Base-by-base conservation (phyloP, 345 rosid species). In the Heritiera fomes region DNA sequence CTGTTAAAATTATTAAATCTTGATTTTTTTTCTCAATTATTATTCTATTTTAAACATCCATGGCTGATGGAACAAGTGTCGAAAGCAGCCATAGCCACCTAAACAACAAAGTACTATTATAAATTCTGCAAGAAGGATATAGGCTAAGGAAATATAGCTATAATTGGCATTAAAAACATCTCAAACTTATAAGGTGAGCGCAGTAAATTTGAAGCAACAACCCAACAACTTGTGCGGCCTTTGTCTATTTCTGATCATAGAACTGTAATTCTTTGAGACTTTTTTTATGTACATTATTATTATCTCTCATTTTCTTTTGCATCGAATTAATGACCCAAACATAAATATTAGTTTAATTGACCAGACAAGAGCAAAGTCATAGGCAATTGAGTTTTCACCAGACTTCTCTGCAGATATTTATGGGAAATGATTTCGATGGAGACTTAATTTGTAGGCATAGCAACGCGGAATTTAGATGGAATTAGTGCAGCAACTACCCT, bases 161-260 rank as follows among this genome's bases (percentile, higher is more conserved):
- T 50, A 17, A 71, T 38, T 32, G 34, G 32, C 49, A 32, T 8
- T 55, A 43, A 73, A 40, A 34, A 32, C 17, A 56, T 34, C 17
- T 60, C 50, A 75, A 75, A 23, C 55, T 46, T 59, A 3, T 5
- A 43, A 45, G 53, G 55, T 45, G 58, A 41, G 56, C 45, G 15
- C 1, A 8, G 41, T 60, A 41, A 40, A 59, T 28, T 67, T 4
- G 32, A 43, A 32, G 72, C 52, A 43, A 40, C 53, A 43, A 43
- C 72, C 72, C 72, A 67, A n/a, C 72, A 43, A 67, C 71, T 66
- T 66, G 15, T 18, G 30, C 71, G 30, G 49, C 71, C 28, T 1
- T 50, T 50, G 1, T 13, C 1, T 9, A 49, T 49, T 49, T 49
- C 15, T 34, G 38, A 34, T 49, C 3, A 49, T 49, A 49, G 12